Evolutionary conservation across 768 basidiomycete genomes (phyloP), one percentile per base, ranked within the genome.

Genomic region (Kwoniella sp.): DNA sequence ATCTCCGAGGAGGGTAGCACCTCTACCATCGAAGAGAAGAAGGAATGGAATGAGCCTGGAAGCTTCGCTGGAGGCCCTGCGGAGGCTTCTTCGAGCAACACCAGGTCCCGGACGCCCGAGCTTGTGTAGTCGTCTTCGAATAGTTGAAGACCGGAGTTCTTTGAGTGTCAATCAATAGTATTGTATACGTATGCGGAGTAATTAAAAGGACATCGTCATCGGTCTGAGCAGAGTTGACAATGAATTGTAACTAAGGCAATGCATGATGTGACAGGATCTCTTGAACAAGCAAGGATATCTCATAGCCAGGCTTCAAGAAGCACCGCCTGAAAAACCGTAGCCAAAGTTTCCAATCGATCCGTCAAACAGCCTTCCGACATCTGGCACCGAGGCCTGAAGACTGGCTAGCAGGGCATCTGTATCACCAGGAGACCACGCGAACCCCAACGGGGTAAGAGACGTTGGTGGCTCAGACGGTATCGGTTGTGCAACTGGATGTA

Each of bases 351-450:
- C 67, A 6, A 65, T 22, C 7, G 58, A 55, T 1, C 67, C 64
- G 54, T 68, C 63, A 55, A 68, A 68, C 26, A 68, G 56, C 40
- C 49, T 2, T 15, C 53, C 63, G 19, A 65, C 64, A 30, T 61
- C 55, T 8, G 64, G 67, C 19, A 61, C 46, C 24, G 50, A 53
- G 54, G 65, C 25, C 40, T 68, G 63, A 21, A 68, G 55, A 26
- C 50, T 47, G 22, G 50, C 30, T 12, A 68, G 29, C 21, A 67
- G 25, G 21, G 50, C 40, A 48, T 63, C 58, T 4, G 56, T 61
- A 7, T 61, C 65, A 8, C 54, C 27, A 22, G 56, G 55, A 1
- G 62, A 58, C 15, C 58, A 36, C 2, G 50, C 53, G 24, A 64
- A 64, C 9, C 25, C 15, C n/a, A 19, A 10, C 22, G 50, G 46